Evolutionary conservation across 306 rosid species (phyloP).

Genomic region (Erythrophleum fordii): DNA sequence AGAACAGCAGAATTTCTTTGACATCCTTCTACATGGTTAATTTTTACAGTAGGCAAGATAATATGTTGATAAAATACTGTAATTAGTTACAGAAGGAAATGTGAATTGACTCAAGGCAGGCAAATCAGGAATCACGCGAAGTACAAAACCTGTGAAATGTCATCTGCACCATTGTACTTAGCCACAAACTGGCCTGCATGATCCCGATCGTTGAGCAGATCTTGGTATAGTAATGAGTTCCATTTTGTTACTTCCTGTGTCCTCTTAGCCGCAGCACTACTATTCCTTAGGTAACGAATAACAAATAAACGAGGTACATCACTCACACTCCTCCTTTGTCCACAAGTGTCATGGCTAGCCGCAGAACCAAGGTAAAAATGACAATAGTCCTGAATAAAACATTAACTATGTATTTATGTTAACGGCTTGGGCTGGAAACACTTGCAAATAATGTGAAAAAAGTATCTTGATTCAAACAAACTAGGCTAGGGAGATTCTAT

Average conservation of each 20-base stretch:
- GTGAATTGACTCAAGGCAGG: slow-evolving; percentile 15
- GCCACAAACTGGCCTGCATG: slow-evolving; percentile 91
- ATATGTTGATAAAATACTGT: slow-evolving; percentile 5
- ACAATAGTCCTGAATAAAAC: slow-evolving; percentile 68
- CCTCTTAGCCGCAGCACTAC: slow-evolving; percentile 51
- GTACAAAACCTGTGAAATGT: slow-evolving; percentile 63
- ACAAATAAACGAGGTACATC: slow-evolving; percentile 75
- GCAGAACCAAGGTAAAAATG: slow-evolving; percentile 75
- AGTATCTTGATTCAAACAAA: slow-evolving; percentile 12
- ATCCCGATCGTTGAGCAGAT: slow-evolving; percentile 63
- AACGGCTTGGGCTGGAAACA: slow-evolving; percentile 35
- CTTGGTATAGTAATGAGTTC: slow-evolving; percentile 46
- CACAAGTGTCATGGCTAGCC: slow-evolving; percentile 79
- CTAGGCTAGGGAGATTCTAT: not conserved
- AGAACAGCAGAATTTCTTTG: slow-evolving; percentile 17
- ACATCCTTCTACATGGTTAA: slow-evolving; percentile 4
- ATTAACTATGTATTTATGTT: not conserved
- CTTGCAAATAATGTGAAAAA: not conserved
- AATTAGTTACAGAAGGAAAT: slow-evolving; percentile 15
- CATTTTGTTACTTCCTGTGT: slow-evolving; percentile 50
- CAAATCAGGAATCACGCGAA: slow-evolving; percentile 5
- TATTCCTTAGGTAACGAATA: slow-evolving; percentile 79
- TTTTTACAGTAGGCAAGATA: not conserved
- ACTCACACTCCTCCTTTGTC: slow-evolving; percentile 61
- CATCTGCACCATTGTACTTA: slow-evolving; percentile 76